A percentile compares a stretch with the other conserved stretches of the same genome.
Evolutionary conservation across 495 filamentous ascomycete species (phyloP).

Genomic region (Hypoxylon trugodes): DNA sequence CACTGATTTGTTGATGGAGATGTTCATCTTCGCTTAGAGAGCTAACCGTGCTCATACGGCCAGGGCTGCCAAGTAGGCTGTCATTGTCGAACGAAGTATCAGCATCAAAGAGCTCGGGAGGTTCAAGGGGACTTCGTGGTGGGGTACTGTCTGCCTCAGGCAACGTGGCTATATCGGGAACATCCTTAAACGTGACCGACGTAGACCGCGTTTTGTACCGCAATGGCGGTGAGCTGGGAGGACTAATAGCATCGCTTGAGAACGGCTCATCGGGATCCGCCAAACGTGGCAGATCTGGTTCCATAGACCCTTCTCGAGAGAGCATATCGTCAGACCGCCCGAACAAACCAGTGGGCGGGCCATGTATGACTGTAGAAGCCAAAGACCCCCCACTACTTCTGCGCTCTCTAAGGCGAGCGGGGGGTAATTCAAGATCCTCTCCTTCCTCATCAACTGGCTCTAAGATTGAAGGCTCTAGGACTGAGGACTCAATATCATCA

Average conservation of each 20-base stretch:
- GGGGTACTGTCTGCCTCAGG: conserved; percentile 38
- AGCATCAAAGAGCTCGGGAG: conserved; percentile 38
- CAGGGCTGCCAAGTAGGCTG: conserved; percentile 43
- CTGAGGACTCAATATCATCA: conserved; percentile 58
- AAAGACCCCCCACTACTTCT: conserved; percentile 49
- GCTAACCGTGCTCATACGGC: conserved; percentile 42
- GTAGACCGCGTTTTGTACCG: conserved; percentile 49
- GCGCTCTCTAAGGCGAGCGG: conserved; percentile 31
- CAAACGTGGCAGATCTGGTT: conserved; percentile 49
- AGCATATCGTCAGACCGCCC: conserved; percentile 35
- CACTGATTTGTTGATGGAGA: conserved; percentile 84
- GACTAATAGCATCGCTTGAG: conserved; percentile 49
- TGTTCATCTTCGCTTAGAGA: conserved; percentile 62
- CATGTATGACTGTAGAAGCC: conserved; percentile 52
- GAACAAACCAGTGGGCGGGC: conserved; percentile 36
- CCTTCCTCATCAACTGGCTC: conserved; percentile 43
- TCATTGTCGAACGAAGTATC: conserved; percentile 49
- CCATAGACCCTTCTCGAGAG: conserved; percentile 41
- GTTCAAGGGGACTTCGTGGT: conserved; percentile 35
- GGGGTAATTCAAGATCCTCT: conserved; percentile 45
- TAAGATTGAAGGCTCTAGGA: conserved; percentile 51
- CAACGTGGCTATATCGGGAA: conserved; percentile 49
- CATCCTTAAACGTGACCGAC: conserved; percentile 55
- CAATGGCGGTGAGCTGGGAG: conserved; percentile 55
- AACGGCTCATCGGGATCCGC: conserved; percentile 44